phyloP scores from a whole-genome alignment of 2,329 filamentous ascomycete species.

The Intubia oerlemansii region DNA sequence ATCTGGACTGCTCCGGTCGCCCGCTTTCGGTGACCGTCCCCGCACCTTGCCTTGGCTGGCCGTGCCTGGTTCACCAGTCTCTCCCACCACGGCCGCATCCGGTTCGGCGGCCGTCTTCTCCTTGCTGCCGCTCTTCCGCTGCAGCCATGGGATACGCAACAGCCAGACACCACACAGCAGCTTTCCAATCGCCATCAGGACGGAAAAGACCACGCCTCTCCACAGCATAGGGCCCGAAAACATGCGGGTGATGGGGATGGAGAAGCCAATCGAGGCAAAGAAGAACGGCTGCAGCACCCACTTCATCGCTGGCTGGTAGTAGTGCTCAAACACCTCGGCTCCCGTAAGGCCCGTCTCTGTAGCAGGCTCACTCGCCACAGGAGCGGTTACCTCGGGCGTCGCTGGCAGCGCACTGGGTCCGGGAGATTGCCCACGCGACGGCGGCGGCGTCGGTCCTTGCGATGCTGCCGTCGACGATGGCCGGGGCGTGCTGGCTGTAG shows the following conservation, averaged over 20 bases:
- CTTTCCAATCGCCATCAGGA: slow-evolving; percentile 48
- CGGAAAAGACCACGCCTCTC: slow-evolving; percentile 50
- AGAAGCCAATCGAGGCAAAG: slow-evolving; percentile 58
- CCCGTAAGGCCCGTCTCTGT: no score
- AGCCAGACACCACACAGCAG: slow-evolving; percentile 34
- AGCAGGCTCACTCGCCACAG: no score
- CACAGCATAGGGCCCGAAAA: slow-evolving; percentile 43
- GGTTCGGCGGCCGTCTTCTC: no score
- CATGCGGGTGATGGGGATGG: slow-evolving; percentile 52
- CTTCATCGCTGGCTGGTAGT: slow-evolving; percentile 18
- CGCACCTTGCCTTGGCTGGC: background rate
- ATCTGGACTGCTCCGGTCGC: background rate
- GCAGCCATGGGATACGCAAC: slow-evolving; percentile 3
- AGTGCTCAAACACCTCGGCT: slow-evolving; percentile 20
- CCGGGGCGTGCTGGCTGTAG: no score
- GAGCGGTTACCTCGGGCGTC: no score
- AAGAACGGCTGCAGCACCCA: slow-evolving; percentile 48
- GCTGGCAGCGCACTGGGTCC: no score
- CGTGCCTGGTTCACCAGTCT: background rate
- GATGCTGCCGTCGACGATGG: no score
- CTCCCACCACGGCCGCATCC: no score
- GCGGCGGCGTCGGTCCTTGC: no score
- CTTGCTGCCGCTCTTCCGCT: no score
- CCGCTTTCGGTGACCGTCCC: background rate
- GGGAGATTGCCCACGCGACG: no score